Evolutionary conservation across 2,329 filamentous ascomycete species (phyloP), one percentile per base, ranked within the genome.

Genomic region (Penicillium sp.): DNA sequence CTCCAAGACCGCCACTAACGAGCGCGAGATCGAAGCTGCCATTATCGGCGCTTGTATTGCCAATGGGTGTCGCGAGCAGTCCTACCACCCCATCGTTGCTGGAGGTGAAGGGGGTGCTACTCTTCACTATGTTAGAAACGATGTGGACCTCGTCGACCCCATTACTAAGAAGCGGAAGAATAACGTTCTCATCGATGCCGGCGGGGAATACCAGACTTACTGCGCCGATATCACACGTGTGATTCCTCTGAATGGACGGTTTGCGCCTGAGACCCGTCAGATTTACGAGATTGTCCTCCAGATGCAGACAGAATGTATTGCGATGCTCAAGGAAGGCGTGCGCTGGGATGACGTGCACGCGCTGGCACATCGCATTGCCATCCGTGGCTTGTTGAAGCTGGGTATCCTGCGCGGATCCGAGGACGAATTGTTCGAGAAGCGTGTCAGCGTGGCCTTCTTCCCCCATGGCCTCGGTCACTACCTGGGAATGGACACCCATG

Each of bases 391-490:
- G 35, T 76, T 91, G 48, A 77, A 81, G 46, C 78, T 96, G 6
- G 91, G 91, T 3, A 58, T 97, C 42, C 75, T 96, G 8, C 80
- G 81, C 45, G 87, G 88, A 55, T 66, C 69, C 1, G 87, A 85
- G 45, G 80, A 88, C 54, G 91, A 91, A 66, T 89, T 97, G 25
- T 84, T 95, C 60, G 83, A 86, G 64, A 86, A 85, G 43, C 83
- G 92, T 55, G 90, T 91, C n/a, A 93, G 89, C 68, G 86, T 89
- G 25, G 93, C 92, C 2, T 97, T 97, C 79, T 90, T 96, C 70
- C 93, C 93, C 1, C 93, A 97, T 72, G 93, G 93, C 0, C 79
- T 97, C 1, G 93, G 93, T 0, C 93, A 97, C 75, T 93, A 96
- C 72, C 80, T 97, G 10, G 93, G 93, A 61, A 88, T 97, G 83